Evolutionary conservation across 495 filamentous ascomycete species (phyloP), one percentile per base, ranked within the genome.

Genomic region (Barbatosphaeria neglecta): DNA sequence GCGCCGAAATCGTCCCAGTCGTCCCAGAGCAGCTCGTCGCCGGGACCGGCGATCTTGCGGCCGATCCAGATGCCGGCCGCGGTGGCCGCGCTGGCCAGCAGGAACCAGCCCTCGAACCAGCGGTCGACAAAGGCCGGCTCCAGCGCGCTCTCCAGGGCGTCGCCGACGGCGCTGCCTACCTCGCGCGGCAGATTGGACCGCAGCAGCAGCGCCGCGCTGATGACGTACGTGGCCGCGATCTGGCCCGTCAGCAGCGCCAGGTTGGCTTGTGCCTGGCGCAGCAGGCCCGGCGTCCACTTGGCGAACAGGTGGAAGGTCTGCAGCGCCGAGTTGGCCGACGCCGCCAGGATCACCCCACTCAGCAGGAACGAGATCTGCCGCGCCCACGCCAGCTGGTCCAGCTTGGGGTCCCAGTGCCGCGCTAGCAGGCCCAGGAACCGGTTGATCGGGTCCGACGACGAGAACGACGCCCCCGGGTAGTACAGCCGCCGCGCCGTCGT

Each of bases 41-140:
- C 62, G 46, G 57, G 63, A 35, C 67, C 66, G 17, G 63, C 66
- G 6, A 86, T 60, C 54, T 78, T 80, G 51, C 77, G 71, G 1
- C 82, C 81, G 10, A 86, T 55, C 72, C 81, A 81, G 19, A 90
- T 79, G 10, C 82, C 84, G 33, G 70, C 58, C 16, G 72, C 78
- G 15, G 86, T 89, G 15, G 70, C 56, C 0, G 62, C 67, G 41
- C 77, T 80, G 6, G 79, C 79, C 3, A 74, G 52, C 22, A 89
- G 60, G 53, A 90, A 92, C 80, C 86, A 85, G 19, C 75, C 77
- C 55, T 90, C 86, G 58, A 90, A 92, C 86, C 86, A 90, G n/a
- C 77, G 64, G 51, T 89, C 86, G n/a, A 85, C 82, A 50, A 88
- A 86, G 2, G 57, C 64, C 7, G 77, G 74, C 55, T 86, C 80